Evolutionary conservation across 805 yeast genomes (phyloP).

Genomic region (Vanderwaltozyma yarrowii): DNA sequence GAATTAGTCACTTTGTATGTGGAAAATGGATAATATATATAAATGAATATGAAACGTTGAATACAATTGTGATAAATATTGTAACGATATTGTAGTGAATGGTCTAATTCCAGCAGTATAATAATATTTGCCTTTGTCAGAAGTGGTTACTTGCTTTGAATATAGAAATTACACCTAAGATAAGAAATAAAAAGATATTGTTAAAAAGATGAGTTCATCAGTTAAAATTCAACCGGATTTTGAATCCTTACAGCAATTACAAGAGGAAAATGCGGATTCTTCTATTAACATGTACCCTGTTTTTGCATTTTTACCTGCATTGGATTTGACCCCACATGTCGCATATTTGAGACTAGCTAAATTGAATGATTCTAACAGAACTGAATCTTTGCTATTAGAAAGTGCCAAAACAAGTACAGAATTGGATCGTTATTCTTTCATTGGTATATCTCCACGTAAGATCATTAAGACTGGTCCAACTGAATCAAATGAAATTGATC

Average conservation of each 20-base stretch:
- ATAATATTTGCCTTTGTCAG: too few species aligned
- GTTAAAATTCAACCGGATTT: conserved; percentile 41
- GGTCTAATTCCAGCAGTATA: too few species aligned
- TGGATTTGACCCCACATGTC: conserved; percentile 69
- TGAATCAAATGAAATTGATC: conserved; percentile 54
- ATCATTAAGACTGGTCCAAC: conserved; percentile 66
- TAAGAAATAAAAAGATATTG: too few species aligned
- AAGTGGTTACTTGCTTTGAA: too few species aligned
- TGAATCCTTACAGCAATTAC: conserved; percentile 34
- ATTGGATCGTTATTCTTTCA: conserved; percentile 81
- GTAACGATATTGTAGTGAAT: too few species aligned
- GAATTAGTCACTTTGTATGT: too few species aligned
- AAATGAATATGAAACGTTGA: too few species aligned
- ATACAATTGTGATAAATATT: too few species aligned
- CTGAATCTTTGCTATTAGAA: conserved; percentile 75
- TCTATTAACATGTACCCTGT: conserved; percentile 72
- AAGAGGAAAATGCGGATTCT: conserved; percentile 29
- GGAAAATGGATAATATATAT: too few species aligned
- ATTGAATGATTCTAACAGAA: conserved; percentile 43
- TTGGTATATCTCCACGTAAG: conserved; percentile 79
- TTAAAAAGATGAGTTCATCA: neutral
- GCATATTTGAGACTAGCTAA: conserved; percentile 77
- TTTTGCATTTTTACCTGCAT: conserved; percentile 61
- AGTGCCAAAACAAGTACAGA: conserved; percentile 84
- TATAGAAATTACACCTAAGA: neutral